These are phyloP conservation scores for Tilletia indica DNA, from an alignment of 1,284 basidiomycete genomes.

Conservation along the genomic window DNA sequence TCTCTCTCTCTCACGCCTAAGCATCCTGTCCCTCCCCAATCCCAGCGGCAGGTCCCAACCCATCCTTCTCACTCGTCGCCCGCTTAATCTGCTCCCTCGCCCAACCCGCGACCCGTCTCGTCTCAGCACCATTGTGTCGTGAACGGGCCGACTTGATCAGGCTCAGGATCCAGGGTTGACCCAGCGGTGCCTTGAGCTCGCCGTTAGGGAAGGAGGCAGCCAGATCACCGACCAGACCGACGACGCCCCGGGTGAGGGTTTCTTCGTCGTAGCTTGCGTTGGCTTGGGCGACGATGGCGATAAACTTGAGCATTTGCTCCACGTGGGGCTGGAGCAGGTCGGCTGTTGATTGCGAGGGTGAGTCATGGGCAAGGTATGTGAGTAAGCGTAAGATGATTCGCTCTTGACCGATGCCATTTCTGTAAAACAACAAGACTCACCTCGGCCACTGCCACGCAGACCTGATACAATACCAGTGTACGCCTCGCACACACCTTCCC, in stretches of 20 bases:
- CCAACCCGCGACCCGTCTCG: conserved; percentile 62
- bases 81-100: conserved; percentile 60
- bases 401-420: conserved; percentile 40
- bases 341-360: conserved; percentile 48
- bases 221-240: conserved; percentile 87
- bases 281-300: conserved; percentile 76
- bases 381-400: conserved; percentile 30
- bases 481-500: conserved; percentile 94
- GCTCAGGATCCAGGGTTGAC: conserved; percentile 76
- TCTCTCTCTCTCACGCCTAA: background rate
- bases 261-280: conserved; percentile 67
- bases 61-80: conserved; percentile 24
- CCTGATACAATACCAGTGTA: conserved; percentile 93
- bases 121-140: conserved; percentile 59
- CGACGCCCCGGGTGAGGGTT: conserved; percentile 70
- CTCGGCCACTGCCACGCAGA: conserved; percentile 76
- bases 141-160: conserved; percentile 68
- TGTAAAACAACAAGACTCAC: background rate
- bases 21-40: background rate
- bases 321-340: conserved; percentile 72
- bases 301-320: conserved; percentile 74
- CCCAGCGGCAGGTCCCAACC: background rate
- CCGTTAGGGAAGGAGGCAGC: conserved; percentile 68
- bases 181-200: conserved; percentile 67
- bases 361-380: no score